These are phyloP conservation scores for Leccinum incarnatum DNA, from an alignment of 768 basidiomycete species.

Conservation along the genomic window DNA sequence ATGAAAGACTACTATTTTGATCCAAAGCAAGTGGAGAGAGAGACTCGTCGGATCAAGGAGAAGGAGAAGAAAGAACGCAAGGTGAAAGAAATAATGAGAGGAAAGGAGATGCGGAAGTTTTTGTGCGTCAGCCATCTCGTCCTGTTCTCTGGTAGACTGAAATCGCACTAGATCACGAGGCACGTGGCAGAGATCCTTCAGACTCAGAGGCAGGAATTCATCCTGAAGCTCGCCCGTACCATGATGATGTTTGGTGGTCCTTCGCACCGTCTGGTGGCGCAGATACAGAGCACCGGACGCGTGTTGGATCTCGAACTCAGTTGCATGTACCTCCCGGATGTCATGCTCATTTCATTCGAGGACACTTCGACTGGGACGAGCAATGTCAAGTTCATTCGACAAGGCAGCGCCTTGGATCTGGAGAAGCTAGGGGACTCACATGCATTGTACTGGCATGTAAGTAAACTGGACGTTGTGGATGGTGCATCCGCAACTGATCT, in stretches of 20 bases:
- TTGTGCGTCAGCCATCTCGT: conserved; percentile 44
- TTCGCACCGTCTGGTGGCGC: conserved; percentile 77
- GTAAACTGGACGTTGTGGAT: conserved; percentile 7
- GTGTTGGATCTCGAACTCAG: conserved; percentile 74
- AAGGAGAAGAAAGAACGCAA: conserved; percentile 34
- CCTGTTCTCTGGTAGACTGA: neutral
- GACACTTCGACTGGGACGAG: conserved; percentile 78
- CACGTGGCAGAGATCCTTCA: conserved; percentile 81
- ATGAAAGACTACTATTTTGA: conserved; percentile 30
- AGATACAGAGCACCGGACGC: conserved; percentile 73
- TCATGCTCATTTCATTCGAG: conserved; percentile 80
- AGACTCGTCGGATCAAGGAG: conserved; percentile 19
- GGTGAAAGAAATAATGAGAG: conserved; percentile 31
- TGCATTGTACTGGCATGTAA: conserved; percentile 69
- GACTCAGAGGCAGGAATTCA: conserved; percentile 77
- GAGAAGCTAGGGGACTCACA: conserved; percentile 73
- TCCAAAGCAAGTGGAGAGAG: conserved; percentile 28
- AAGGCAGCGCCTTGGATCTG: conserved; percentile 68
- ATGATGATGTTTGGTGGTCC: conserved; percentile 92
- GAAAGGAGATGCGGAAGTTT: conserved; percentile 56
- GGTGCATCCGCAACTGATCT: neutral
- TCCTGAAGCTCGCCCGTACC: conserved; percentile 77
- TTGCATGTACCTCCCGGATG: conserved; percentile 73
- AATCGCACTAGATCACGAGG: conserved; percentile 58
- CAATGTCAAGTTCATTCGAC: conserved; percentile 76